Base-by-base conservation (phyloP, 768 basidiomycete species). In the Boletus subcaerulescens region DNA sequence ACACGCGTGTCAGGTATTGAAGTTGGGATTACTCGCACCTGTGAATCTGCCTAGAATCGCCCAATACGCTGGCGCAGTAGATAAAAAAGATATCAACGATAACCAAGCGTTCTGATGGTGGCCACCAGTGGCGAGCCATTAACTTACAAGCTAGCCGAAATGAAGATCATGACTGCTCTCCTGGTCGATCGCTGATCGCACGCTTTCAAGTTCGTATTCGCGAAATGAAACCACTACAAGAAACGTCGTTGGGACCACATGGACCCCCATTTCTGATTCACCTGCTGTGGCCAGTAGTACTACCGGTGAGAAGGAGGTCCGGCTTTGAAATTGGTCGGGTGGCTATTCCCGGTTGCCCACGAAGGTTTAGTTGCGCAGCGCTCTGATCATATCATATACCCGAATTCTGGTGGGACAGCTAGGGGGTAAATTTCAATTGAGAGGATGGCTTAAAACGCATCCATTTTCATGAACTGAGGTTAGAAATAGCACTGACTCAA, bases 151-250 rank as follows among this genome's bases (percentile, higher is more conserved):
- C 55, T 66, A 50, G 31, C 65, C 66, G 67, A 67, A 61, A 69
- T 64, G 61, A 67, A 66, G 53, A 48, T 15, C 50, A 39, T 31
- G 53, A 60, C 62, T 59, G 52, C 54, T 57, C 57, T 58, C 55
- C 60, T 55, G 58, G 60, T 57, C 59, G 66, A 65, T 67, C 64
- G 59, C 43, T 48, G 66, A 67, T 68, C 64, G 40, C 47, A 51
- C 46, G 43, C 45, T 48, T 54, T 45, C 55, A 39, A 29, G 45
- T 58, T 60, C 26, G 45, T 22, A 20, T 48, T 47, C 31, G 5
- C 24, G 24, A 24, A 24, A 24, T 24, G 31, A 26, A 31, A 55
- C 41, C 42, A 20, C 18, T 22, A 11, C 24, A 50, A 24, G 14
- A 33, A 41, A 22, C 10, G 44, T 52, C 12, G 24, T 31, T 33